phyloP scores from a whole-genome alignment of 2,329 filamentous ascomycete genomes.

The Epichloe gansuensis region DNA sequence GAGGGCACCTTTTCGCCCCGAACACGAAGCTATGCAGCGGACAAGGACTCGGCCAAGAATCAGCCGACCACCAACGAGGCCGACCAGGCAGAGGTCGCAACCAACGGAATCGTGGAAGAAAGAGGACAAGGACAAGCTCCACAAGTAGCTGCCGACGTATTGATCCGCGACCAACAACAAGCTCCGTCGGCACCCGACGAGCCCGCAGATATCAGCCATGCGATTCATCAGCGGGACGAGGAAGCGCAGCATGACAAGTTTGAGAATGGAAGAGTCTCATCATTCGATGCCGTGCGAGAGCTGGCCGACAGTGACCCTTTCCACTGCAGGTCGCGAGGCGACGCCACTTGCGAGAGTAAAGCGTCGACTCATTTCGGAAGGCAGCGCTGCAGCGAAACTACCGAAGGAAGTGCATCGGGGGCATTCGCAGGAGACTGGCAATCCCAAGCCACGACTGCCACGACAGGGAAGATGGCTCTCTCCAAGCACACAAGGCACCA shows the following conservation, averaged over 20 bases:
- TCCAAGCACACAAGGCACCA: slow-evolving; percentile 56
- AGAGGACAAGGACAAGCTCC: slow-evolving; percentile 12
- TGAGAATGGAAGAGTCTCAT: slow-evolving; percentile 28
- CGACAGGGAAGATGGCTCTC: slow-evolving; percentile 50
- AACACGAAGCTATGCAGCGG: slow-evolving; percentile 28
- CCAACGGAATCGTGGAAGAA: slow-evolving; percentile 12
- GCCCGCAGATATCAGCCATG: slow-evolving; percentile 4
- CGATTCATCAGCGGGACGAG: background rate
- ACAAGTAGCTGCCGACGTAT: slow-evolving; percentile 13
- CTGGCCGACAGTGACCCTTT: slow-evolving; percentile 40
- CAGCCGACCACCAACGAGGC: slow-evolving; percentile 5
- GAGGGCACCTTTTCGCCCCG: slow-evolving; percentile 34
- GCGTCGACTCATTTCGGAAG: slow-evolving; percentile 29
- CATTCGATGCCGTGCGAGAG: slow-evolving; percentile 35
- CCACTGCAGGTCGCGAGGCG: slow-evolving; percentile 20
- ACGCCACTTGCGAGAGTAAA: slow-evolving; percentile 23
- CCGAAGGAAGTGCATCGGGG: slow-evolving; percentile 45
- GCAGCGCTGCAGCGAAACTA: slow-evolving; percentile 49
- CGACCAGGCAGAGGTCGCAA: slow-evolving; percentile 9
- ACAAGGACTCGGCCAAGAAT: slow-evolving; percentile 16
- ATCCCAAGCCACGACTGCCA: slow-evolving; percentile 50
- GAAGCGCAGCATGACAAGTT: slow-evolving; percentile 22
- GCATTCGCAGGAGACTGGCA: slow-evolving; percentile 47
- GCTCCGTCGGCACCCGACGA: slow-evolving; percentile 4
- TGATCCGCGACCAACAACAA: slow-evolving; percentile 13